A percentile compares a stretch with the other conserved stretches of the same genome.
phyloP scores from a whole-genome alignment of 1,284 basidiomycete species.

The Moniliella sp. region DNA sequence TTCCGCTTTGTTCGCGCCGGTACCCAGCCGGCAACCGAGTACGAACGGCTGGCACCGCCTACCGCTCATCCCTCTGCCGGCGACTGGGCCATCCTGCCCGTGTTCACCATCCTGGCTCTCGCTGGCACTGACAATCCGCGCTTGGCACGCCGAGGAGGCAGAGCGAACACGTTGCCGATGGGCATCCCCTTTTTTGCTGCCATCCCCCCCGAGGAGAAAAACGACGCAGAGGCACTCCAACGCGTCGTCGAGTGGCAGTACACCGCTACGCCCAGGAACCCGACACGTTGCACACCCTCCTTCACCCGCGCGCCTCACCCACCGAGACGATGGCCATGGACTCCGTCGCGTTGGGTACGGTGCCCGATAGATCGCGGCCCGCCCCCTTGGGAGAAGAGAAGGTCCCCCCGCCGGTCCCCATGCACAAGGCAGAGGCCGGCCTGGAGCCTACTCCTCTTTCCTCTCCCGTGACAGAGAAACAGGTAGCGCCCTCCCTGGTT shows the following conservation, averaged over 20 bases:
- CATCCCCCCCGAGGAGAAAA: conserved; percentile 9
- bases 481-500: too few species aligned
- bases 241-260: conserved; percentile 12
- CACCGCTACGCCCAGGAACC: conserved; percentile 6
- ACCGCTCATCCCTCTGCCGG: conserved; percentile 1
- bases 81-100: conserved; percentile 13
- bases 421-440: too few species aligned
- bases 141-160: not conserved
- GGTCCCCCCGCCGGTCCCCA: too few species aligned
- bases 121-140: too few species aligned
- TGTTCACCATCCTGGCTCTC: conserved; percentile 18
- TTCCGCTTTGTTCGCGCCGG: conserved; percentile 3
- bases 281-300: conserved; percentile 2
- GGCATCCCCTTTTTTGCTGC: conserved; percentile 28
- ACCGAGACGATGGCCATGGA: too few species aligned
- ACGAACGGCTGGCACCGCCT: conserved; percentile 9
- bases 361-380: too few species aligned
- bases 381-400: too few species aligned
- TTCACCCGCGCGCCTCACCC: too few species aligned
- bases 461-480: too few species aligned
- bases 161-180: conserved; percentile 2
- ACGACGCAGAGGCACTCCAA: conserved; percentile 10
- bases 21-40: conserved; percentile 9
- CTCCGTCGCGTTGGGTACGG: too few species aligned
- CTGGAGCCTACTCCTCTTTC: too few species aligned